These are phyloP conservation scores for Aureobasidium sp. DNA, from an alignment of 2,329 filamentous ascomycete genomes.

Conservation along the genomic window DNA sequence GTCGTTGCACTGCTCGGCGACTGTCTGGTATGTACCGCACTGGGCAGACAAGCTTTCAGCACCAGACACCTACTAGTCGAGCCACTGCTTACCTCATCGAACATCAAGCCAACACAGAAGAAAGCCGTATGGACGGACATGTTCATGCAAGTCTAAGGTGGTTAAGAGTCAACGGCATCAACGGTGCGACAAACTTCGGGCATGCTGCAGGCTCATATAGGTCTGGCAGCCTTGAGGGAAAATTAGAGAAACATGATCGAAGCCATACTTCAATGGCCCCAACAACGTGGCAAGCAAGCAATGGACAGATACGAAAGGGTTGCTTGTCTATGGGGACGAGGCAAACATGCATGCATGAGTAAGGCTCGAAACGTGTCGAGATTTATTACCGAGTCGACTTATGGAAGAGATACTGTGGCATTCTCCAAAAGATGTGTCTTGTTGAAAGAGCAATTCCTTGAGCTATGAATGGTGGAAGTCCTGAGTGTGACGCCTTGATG, in stretches of 20 bases:
- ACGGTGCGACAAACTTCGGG: background rate
- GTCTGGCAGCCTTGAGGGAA: background rate
- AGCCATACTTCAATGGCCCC: background rate
- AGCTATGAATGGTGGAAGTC: background rate
- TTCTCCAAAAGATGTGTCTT: background rate
- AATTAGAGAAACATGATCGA: background rate
- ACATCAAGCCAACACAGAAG: conserved; percentile 11
- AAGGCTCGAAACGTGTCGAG: background rate
- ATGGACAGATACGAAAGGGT: background rate
- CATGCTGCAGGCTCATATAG: background rate
- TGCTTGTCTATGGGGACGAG: background rate
- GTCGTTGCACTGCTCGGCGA: background rate
- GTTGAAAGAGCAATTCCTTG: background rate
- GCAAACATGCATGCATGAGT: conserved; percentile 9
- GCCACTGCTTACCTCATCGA: background rate
- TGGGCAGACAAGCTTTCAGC: background rate
- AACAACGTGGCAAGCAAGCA: background rate
- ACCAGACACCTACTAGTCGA: background rate
- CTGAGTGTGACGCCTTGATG: background rate
- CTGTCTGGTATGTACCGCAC: background rate
- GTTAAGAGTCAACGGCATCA: background rate
- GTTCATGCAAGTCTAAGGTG: background rate
- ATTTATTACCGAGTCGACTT: background rate
- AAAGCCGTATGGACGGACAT: conserved; percentile 4
- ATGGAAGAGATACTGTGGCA: no score